A percentile compares a stretch with the other conserved stretches of the same genome.
These are phyloP conservation scores for Cadophora malorum DNA, from an alignment of 2,329 filamentous ascomycete genomes.

Conservation along the genomic window DNA sequence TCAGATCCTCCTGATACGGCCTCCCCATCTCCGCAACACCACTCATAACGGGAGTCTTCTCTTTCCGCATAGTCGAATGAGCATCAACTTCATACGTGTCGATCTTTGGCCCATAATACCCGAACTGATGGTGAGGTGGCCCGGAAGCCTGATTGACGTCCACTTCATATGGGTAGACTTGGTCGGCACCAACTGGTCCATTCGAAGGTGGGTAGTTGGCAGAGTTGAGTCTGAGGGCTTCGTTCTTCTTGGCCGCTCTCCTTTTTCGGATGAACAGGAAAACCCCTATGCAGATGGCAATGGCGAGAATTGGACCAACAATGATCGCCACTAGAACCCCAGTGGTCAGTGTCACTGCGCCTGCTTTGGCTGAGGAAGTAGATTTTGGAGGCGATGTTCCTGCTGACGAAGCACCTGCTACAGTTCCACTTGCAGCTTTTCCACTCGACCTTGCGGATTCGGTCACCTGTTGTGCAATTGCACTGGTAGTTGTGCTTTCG, in stretches of 20 bases:
- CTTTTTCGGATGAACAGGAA: conserved; percentile 28
- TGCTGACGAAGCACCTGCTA: neutral
- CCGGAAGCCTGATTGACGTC: conserved; percentile 24
- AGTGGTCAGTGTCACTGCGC: conserved; percentile 19
- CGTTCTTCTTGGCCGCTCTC: conserved; percentile 22
- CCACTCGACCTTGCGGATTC: neutral
- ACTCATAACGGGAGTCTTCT: conserved; percentile 8
- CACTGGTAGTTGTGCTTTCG: conserved; percentile 30
- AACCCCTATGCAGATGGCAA: conserved; percentile 19
- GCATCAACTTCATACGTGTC: conserved; percentile 34
- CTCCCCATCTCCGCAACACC: conserved; percentile 16
- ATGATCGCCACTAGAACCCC: conserved; percentile 28
- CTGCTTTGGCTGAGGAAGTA: conserved; percentile 1
- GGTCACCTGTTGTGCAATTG: conserved; percentile 17
- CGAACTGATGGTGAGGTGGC: conserved; percentile 15
- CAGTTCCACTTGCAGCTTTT: conserved; percentile 3
- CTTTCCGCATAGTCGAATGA: conserved; percentile 12
- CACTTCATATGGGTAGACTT: conserved; percentile 32
- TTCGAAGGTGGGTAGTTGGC: conserved; percentile 29
- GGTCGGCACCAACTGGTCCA: conserved; percentile 33
- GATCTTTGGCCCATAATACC: conserved; percentile 26
- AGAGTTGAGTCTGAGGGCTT: conserved; percentile 25
- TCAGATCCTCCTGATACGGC: conserved; percentile 10
- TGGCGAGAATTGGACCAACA: conserved; percentile 19
- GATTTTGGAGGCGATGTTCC: conserved; percentile 3